A percentile compares a stretch with the other conserved stretches of the same genome.
Evolutionary conservation across 116 monocot genomes (phyloP).

Genomic region (Zostera marina): DNA sequence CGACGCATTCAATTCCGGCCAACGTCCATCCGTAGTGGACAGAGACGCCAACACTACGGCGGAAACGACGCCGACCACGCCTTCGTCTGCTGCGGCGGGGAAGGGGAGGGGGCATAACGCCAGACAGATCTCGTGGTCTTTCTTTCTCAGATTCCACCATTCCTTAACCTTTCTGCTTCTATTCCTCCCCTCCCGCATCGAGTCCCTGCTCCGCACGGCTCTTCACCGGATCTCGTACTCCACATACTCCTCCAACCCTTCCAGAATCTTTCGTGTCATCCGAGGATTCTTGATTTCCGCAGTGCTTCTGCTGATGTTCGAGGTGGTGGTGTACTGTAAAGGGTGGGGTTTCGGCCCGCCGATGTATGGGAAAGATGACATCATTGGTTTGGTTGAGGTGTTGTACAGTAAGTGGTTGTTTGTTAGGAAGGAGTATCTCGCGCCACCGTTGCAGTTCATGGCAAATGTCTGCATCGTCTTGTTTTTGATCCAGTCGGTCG

Average conservation of each 20-base stretch:
- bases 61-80: neutral
- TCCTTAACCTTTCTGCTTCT: constrained; percentile 4
- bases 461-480: constrained; percentile 38
- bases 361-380: constrained; percentile 16
- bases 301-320: constrained; percentile 29
- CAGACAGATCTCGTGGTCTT: constrained; percentile 17
- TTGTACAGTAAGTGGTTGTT: constrained; percentile 30
- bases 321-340: constrained; percentile 35
- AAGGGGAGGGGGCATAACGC: constrained; percentile 11
- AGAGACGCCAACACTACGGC: neutral
- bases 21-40: too few relatives aligned
- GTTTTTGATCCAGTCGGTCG: constrained; percentile 47
- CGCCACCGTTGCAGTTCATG: constrained; percentile 39
- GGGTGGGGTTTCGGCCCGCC: constrained; percentile 55
- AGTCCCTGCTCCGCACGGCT: constrained; percentile 13
- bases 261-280: constrained; percentile 37
- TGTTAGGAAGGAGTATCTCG: constrained; percentile 32
- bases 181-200: constrained; percentile 9
- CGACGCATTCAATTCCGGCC: neutral
- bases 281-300: constrained; percentile 24
- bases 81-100: constrained; percentile 8
- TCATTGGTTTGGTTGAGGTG: constrained; percentile 14
- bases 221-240: constrained; percentile 19
- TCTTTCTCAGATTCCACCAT: constrained; percentile 21
- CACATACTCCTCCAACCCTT: constrained; percentile 9